phyloP scores from a whole-genome alignment of 306 rosid genomes.

The Alnus rubra region DNA sequence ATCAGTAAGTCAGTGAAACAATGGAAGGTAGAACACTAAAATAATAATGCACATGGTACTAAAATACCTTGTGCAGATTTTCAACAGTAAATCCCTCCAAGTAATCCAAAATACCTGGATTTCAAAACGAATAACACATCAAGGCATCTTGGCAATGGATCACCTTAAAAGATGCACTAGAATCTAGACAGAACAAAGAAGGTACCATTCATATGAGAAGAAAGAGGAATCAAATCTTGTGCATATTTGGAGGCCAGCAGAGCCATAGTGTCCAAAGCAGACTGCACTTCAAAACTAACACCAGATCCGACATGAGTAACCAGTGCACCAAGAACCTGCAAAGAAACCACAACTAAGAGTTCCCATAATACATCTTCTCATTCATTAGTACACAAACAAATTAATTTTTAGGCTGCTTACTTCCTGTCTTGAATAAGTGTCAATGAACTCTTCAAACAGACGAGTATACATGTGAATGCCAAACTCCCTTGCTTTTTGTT shows the following conservation, averaged over 20 bases:
- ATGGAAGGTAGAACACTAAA: conserved; percentile 1
- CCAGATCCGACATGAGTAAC: conserved; percentile 47
- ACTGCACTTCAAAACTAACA: conserved; percentile 37
- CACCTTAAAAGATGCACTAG: neutral
- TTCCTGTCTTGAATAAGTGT: conserved; percentile 47
- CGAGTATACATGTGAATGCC: conserved; percentile 32
- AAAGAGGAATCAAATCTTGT: conserved; percentile 39
- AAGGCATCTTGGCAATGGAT: neutral
- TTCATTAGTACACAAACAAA: neutral
- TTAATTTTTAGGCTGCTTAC: conserved; percentile 20
- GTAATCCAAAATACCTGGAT: conserved; percentile 43
- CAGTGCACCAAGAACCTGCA: conserved; percentile 44
- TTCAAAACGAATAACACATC: conserved; percentile 12
- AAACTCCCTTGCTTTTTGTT: conserved; percentile 34
- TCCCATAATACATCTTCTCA: neutral
- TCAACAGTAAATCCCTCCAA: conserved; percentile 47
- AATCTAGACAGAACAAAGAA: neutral
- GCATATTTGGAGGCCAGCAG: conserved; percentile 34
- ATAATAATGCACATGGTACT: neutral
- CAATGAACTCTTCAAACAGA: conserved; percentile 40
- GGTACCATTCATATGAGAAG: conserved; percentile 39
- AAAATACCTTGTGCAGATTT: conserved; percentile 43
- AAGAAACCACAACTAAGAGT: conserved; percentile 7
- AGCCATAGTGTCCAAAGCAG: conserved; percentile 38
- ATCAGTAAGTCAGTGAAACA: conserved; percentile 16